Evolutionary conservation across 495 filamentous ascomycete species (phyloP).

Genomic region (Aspergillus nanangensis): DNA sequence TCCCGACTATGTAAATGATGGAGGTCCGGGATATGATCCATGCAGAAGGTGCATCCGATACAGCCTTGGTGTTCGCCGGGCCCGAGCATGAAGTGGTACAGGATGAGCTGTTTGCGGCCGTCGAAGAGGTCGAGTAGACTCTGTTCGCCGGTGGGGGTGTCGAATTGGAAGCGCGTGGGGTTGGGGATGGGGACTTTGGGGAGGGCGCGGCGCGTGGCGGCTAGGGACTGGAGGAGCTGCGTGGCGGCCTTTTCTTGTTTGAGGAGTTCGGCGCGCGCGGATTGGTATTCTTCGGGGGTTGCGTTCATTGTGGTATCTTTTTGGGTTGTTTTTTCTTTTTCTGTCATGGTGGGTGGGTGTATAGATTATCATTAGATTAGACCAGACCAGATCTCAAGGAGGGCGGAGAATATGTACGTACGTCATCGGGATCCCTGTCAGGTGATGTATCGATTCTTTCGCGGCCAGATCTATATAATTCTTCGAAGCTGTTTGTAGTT

Average conservation of each 20-base stretch:
- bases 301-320: no score
- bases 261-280: constrained; percentile 35
- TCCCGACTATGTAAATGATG: constrained; percentile 28
- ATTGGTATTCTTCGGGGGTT: constrained; percentile 36
- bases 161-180: constrained; percentile 30
- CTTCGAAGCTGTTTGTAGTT: no score
- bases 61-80: constrained; percentile 29
- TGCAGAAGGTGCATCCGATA: constrained; percentile 31
- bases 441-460: no score
- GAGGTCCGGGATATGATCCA: constrained; percentile 34
- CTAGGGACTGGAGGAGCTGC: constrained; percentile 22
- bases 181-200: constrained; percentile 33
- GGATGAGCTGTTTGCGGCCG: constrained; percentile 35
- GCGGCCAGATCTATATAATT: no score
- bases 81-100: constrained; percentile 46
- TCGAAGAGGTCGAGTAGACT: constrained; percentile 35
- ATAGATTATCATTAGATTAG: no score
- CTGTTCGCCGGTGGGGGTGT: constrained; percentile 24
- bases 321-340: no score
- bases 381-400: no score
- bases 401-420: no score
- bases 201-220: constrained; percentile 26
- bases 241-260: constrained; percentile 34
- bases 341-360: no score
- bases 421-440: no score